A percentile compares a stretch with the other conserved stretches of the same genome.
These are phyloP conservation scores for Carex kokanica DNA, from an alignment of 176 grass and related monocot genomes.

Conservation along the genomic window DNA sequence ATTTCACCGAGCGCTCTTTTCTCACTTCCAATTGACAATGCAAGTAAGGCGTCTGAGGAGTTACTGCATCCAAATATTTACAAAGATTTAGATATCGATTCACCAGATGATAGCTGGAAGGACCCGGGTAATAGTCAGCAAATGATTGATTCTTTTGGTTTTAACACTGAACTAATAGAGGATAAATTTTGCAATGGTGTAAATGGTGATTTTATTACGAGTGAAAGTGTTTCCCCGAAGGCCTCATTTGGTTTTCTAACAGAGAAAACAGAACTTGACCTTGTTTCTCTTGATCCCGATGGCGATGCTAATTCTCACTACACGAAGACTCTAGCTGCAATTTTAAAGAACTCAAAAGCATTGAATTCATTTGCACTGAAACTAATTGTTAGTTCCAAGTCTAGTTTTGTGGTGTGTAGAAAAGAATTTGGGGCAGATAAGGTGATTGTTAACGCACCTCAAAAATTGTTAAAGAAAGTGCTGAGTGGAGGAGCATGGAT, in stretches of 20 bases:
- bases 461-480: conserved; percentile 77
- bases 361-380: neutral
- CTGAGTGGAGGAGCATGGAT: conserved; percentile 32
- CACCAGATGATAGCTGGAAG: conserved; percentile 38
- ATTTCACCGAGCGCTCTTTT: conserved; percentile 18
- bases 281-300: conserved; percentile 35
- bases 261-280: neutral
- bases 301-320: conserved; percentile 26
- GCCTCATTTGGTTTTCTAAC: neutral
- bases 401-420: conserved; percentile 55
- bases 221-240: neutral
- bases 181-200: conserved; percentile 37
- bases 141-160: conserved; percentile 14
- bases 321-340: conserved; percentile 18
- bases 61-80: conserved; percentile 29
- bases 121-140: conserved; percentile 18
- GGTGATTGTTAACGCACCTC: conserved; percentile 26
- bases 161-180: conserved; percentile 26
- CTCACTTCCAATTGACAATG: neutral
- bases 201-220: conserved; percentile 21
- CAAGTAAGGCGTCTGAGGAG: conserved; percentile 33
- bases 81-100: conserved; percentile 39
- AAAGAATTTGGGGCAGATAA: conserved; percentile 4
- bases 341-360: conserved; percentile 28
- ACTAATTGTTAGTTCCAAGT: neutral